Evolutionary conservation across 1,139 yeast species (phyloP).

Genomic region (Lodderomyces beijingensis): DNA sequence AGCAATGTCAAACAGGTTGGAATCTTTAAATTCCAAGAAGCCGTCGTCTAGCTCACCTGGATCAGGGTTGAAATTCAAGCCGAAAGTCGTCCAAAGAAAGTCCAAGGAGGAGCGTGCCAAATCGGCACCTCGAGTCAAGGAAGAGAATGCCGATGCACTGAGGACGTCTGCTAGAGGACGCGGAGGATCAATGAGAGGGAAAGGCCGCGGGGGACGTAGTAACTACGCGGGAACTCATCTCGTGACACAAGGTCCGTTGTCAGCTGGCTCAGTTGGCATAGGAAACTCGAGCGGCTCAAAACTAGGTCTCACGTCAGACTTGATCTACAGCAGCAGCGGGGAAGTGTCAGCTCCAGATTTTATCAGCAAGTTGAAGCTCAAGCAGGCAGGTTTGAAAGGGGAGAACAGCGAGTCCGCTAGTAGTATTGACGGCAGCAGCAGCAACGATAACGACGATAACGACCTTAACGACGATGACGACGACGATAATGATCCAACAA

Average conservation of each 20-base stretch:
- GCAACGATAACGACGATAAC: too few relatives aligned
- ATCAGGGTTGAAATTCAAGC: slow-evolving; percentile 64
- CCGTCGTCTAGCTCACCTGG: slow-evolving; percentile 22
- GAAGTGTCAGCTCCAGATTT: slow-evolving; percentile 35
- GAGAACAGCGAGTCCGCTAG: background rate
- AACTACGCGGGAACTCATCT: slow-evolving; percentile 62
- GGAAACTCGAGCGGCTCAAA: slow-evolving; percentile 31
- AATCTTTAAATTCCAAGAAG: slow-evolving; percentile 36
- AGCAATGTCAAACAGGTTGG: slow-evolving; percentile 44
- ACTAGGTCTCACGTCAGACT: slow-evolving; percentile 25
- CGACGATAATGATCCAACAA: slow-evolving; percentile 34
- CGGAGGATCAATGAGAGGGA: slow-evolving; percentile 30
- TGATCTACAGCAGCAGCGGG: slow-evolving; percentile 20
- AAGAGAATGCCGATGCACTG: slow-evolving; percentile 14
- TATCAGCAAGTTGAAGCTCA: slow-evolving; percentile 33
- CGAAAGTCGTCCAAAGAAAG: slow-evolving; percentile 78
- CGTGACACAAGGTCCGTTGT: slow-evolving; percentile 67
- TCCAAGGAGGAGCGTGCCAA: slow-evolving; percentile 79
- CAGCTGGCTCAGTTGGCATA: slow-evolving; percentile 57
- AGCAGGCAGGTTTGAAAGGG: slow-evolving; percentile 13
- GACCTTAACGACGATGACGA: slow-evolving; percentile 31
- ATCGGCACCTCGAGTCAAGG: slow-evolving; percentile 58
- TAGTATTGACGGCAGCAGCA: slow-evolving; percentile 9
- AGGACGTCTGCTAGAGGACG: slow-evolving; percentile 22
- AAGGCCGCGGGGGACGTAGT: slow-evolving; percentile 39